Evolutionary conservation across 1,284 basidiomycete genomes (phyloP).

Genomic region (Sporisorium graminicola): DNA sequence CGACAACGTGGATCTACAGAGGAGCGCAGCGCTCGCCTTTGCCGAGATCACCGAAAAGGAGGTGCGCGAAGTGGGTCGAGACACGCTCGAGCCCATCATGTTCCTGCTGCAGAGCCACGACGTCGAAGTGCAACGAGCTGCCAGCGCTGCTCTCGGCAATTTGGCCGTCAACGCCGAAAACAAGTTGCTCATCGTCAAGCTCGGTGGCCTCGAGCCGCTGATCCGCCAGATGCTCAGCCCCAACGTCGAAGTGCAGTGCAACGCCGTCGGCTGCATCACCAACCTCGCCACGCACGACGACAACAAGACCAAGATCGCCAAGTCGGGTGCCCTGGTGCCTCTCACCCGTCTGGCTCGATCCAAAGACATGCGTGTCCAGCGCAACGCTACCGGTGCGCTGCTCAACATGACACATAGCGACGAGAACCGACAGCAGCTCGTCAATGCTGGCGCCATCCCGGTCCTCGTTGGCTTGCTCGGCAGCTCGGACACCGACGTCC

Average conservation of each 20-base stretch:
- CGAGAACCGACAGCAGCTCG: slow-evolving; percentile 98
- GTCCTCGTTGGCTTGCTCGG: slow-evolving; percentile 95
- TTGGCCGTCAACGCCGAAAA: slow-evolving; percentile 99
- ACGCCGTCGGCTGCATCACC: slow-evolving; percentile 99
- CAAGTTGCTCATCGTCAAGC: slow-evolving; percentile 97
- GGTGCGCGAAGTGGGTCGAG: slow-evolving; percentile 93
- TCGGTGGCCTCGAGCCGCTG: slow-evolving; percentile 96
- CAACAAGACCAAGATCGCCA: slow-evolving; percentile 99
- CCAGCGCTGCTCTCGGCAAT: slow-evolving; percentile 97
- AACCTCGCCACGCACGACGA: slow-evolving; percentile 99
- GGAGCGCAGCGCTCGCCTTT: slow-evolving; percentile 96
- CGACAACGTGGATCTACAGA: slow-evolving; percentile 98
- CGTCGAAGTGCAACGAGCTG: slow-evolving; percentile 97
- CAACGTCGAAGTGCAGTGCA: slow-evolving; percentile 99
- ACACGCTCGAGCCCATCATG: slow-evolving; percentile 97
- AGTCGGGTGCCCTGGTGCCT: slow-evolving; percentile 96
- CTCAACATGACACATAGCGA: slow-evolving; percentile 98
- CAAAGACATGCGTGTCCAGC: slow-evolving; percentile 99
- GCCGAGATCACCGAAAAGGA: slow-evolving; percentile 99
- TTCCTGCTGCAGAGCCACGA: slow-evolving; percentile 98
- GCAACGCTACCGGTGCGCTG: slow-evolving; percentile 97
- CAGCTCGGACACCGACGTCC: slow-evolving; percentile 97
- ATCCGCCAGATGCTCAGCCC: slow-evolving; percentile 99
- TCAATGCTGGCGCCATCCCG: slow-evolving; percentile 97
- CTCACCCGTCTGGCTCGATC: slow-evolving; percentile 95